Evolutionary conservation across 371 early-diverging fungal species (phyloP), one percentile per base, ranked within the genome.

Genomic region (Dichotomocladium elegans): DNA sequence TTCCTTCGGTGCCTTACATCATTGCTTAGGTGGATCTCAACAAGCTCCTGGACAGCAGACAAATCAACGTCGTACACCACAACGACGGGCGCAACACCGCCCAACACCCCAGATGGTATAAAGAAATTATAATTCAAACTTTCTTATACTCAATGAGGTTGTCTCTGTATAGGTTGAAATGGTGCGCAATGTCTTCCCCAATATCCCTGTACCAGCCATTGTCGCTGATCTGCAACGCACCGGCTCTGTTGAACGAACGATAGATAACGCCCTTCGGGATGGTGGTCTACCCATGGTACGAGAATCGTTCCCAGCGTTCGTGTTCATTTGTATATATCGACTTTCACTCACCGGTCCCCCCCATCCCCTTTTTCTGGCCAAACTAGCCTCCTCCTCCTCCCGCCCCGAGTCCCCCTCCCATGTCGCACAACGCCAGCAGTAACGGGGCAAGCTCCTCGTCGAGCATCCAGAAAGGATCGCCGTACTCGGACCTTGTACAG

Each of bases 171-270:
- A 91, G 80, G 80, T 92, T 35, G 85, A 85, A 44, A 83, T 82
- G 33, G 89, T 92, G 1, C 82, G 83, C 52, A 63, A 81, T 26
- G 92, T 95, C 91, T 95, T 95, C 49, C 95, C 95, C 2, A 76
- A 90, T 56, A 85, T 92, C 41, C 89, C 90, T 3, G 79, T 81
- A 21, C 80, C 88, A n/a, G 88, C 92, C 22, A 89, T 95, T 48
- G 82, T 87, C 31, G 85, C 82, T 8, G 94, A 93, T 69, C 79
- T 95, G 21, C 84, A 88, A 56, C 83, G 88, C 43, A 93, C 93
- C 15, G 93, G 94, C 9, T 90, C 89, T 27, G 92, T 93, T 12
- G 91, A 92, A 53, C 72, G 80, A 25, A 94, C 94, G 10, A 88
- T 90, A 55, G 93, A 95, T 56, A 91, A 92, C 66, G 91, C 92